These are phyloP conservation scores for Ciborinia camelliae DNA, from an alignment of 2,329 filamentous ascomycete genomes.

Conservation along the genomic window DNA sequence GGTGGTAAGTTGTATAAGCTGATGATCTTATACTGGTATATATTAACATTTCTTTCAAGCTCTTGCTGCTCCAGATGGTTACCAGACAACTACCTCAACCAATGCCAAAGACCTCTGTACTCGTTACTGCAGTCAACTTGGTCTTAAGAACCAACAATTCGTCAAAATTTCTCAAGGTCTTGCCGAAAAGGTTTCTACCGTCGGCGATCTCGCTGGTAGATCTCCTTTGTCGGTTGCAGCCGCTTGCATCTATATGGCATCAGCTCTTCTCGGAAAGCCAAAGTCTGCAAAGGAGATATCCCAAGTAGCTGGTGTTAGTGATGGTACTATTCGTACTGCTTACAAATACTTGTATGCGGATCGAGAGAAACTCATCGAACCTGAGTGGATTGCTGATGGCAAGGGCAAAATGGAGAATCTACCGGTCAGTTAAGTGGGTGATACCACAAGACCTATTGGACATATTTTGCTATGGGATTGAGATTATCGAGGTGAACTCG, in stretches of 20 bases:
- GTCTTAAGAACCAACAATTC: constrained; percentile 67
- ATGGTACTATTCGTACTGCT: constrained; percentile 93
- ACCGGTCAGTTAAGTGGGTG: constrained; percentile 45
- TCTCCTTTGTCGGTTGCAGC: constrained; percentile 92
- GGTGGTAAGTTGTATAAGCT: constrained; percentile 48
- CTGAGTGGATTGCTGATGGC: constrained; percentile 70
- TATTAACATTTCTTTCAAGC: constrained; percentile 37
- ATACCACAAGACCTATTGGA: constrained; percentile 26
- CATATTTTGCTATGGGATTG: constrained; percentile 10
- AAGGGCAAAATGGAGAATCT: constrained; percentile 69
- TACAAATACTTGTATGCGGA: constrained; percentile 84
- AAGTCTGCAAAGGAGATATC: constrained; percentile 86
- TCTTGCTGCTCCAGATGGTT: constrained; percentile 48
- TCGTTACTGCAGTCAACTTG: constrained; percentile 84
- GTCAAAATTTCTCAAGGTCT: constrained; percentile 77
- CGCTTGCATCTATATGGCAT: constrained; percentile 95
- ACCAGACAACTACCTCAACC: constrained; percentile 72
- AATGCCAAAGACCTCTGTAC: constrained; percentile 80
- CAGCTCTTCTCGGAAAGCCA: constrained; percentile 75
- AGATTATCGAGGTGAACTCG: neutral
- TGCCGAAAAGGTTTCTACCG: constrained; percentile 71
- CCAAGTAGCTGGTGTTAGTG: constrained; percentile 80
- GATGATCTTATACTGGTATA: constrained; percentile 24
- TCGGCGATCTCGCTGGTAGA: constrained; percentile 78
- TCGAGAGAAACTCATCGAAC: constrained; percentile 69